Percentiles rank a stretch among this genome's conserved stretches.
These are phyloP conservation scores for Leccinum angustisporum DNA, from an alignment of 1,284 basidiomycete species.

Conservation along the genomic window DNA sequence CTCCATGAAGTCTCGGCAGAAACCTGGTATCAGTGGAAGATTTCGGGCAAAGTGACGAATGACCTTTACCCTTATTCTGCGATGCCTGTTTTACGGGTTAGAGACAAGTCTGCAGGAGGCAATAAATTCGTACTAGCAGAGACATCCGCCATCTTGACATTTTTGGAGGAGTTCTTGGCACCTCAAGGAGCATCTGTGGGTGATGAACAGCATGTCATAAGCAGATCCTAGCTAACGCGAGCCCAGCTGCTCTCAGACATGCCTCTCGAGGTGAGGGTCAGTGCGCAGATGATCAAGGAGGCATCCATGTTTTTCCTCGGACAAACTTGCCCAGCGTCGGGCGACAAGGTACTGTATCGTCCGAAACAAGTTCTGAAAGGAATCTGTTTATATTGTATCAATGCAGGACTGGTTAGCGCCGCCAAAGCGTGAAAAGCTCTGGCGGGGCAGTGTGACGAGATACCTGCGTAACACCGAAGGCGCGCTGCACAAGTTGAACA, in stretches of 20 bases:
- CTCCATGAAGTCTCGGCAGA: slow-evolving; percentile 16
- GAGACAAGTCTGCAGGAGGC: slow-evolving; percentile 6
- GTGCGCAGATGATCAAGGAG: slow-evolving; percentile 25
- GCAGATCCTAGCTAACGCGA: not conserved
- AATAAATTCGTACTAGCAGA: slow-evolving; percentile 25
- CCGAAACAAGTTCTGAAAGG: not conserved
- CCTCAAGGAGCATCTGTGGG: slow-evolving; percentile 14
- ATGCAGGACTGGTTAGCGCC: slow-evolving; percentile 26
- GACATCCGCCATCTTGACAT: slow-evolving; percentile 27
- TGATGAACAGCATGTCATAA: not conserved
- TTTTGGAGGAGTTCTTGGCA: slow-evolving; percentile 22
- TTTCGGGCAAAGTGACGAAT: slow-evolving; percentile 14
- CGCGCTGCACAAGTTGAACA: slow-evolving; percentile 19
- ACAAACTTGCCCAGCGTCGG: slow-evolving; percentile 5
- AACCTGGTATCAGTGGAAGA: slow-evolving; percentile 22
- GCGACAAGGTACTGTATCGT: slow-evolving; percentile 17
- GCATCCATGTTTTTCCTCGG: slow-evolving; percentile 28
- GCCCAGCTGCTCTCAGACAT: slow-evolving; percentile 20
- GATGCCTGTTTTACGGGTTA: slow-evolving; percentile 27
- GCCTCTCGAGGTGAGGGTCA: slow-evolving; percentile 19
- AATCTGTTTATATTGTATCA: not conserved
- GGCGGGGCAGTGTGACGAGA: slow-evolving; percentile 24
- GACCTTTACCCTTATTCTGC: slow-evolving; percentile 22
- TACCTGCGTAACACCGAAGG: slow-evolving; percentile 28
- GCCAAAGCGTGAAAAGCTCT: slow-evolving; percentile 25